Evolutionary conservation across 2,329 filamentous ascomycete genomes (phyloP).

Genomic region (Myriosclerotinia scirpicola): DNA sequence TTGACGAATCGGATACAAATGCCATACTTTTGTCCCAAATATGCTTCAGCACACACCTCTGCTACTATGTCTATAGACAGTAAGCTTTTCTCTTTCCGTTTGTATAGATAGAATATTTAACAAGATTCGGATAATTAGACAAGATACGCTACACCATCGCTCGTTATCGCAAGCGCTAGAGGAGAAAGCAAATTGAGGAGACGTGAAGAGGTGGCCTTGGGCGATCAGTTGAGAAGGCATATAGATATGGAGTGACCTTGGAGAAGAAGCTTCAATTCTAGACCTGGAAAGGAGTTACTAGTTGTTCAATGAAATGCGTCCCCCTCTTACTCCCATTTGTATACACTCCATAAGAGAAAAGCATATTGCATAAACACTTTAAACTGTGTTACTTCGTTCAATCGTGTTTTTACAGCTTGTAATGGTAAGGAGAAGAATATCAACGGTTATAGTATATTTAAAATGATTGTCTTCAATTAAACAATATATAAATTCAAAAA

Average conservation of each 20-base stretch:
- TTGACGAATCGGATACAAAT: background rate
- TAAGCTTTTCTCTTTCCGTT: background rate
- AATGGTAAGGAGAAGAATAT: rapidly evolving
- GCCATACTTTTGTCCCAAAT: background rate
- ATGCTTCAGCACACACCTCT: background rate
- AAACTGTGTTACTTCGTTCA: background rate
- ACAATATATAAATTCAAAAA: no score
- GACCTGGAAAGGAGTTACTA: background rate
- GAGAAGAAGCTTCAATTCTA: background rate
- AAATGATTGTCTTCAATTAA: no score
- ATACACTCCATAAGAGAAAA: background rate
- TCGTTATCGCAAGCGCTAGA: background rate
- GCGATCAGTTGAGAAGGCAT: background rate
- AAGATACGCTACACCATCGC: background rate
- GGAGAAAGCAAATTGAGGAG: background rate
- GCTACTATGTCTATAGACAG: background rate
- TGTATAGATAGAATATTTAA: background rate
- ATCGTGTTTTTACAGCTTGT: background rate
- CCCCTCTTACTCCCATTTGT: background rate
- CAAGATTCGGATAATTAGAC: background rate
- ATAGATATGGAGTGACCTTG: background rate
- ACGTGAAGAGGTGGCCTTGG: background rate
- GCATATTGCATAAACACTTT: background rate
- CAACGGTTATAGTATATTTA: background rate
- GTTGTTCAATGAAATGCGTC: background rate